phyloP scores from a whole-genome alignment of 1,139 yeast species.

The Blastobotrys apis region DNA sequence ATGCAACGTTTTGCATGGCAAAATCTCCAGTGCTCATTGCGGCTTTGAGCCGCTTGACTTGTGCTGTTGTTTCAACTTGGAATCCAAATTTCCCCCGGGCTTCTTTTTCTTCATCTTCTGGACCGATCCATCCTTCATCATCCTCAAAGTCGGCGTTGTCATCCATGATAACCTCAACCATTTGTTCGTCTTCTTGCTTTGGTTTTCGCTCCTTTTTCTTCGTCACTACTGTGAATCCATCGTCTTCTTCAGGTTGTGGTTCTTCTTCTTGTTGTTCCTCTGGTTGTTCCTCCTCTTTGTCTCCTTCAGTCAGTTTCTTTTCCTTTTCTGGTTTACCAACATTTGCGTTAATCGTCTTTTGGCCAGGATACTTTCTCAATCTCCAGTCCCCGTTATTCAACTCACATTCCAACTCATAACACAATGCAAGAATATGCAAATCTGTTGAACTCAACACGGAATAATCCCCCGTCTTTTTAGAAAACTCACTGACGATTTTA shows the following conservation, averaged over 20 bases:
- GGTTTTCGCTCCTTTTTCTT: slow-evolving; percentile 18
- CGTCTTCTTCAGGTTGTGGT: slow-evolving; percentile 21
- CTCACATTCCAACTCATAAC: slow-evolving; percentile 81
- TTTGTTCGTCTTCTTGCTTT: slow-evolving; percentile 4
- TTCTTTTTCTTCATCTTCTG: slow-evolving; percentile 10
- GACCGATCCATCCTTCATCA: slow-evolving; percentile 76
- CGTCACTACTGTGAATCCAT: slow-evolving; percentile 33
- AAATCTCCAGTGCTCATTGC: slow-evolving; percentile 95
- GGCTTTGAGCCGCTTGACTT: slow-evolving; percentile 45
- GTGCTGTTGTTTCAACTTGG: slow-evolving; percentile 60
- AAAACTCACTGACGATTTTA: slow-evolving; percentile 65
- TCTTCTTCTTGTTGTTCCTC: slow-evolving; percentile 7
- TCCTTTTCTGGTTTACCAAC: slow-evolving; percentile 13
- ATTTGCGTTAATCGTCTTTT: slow-evolving; percentile 28
- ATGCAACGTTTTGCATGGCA: slow-evolving; percentile 92
- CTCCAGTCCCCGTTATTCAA: slow-evolving; percentile 63
- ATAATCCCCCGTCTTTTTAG: slow-evolving; percentile 87
- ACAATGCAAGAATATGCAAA: slow-evolving; percentile 84
- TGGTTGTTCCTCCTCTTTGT: slow-evolving; percentile 8
- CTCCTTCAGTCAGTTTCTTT: slow-evolving; percentile 13
- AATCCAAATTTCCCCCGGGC: slow-evolving; percentile 79
- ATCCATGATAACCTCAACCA: slow-evolving; percentile 38
- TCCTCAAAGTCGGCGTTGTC: slow-evolving; percentile 63
- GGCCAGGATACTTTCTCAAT: slow-evolving; percentile 66
- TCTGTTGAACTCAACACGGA: slow-evolving; percentile 86